Evolutionary conservation across 2,329 filamentous ascomycete genomes (phyloP).

Genomic region (Clarireedia hainanense): DNA sequence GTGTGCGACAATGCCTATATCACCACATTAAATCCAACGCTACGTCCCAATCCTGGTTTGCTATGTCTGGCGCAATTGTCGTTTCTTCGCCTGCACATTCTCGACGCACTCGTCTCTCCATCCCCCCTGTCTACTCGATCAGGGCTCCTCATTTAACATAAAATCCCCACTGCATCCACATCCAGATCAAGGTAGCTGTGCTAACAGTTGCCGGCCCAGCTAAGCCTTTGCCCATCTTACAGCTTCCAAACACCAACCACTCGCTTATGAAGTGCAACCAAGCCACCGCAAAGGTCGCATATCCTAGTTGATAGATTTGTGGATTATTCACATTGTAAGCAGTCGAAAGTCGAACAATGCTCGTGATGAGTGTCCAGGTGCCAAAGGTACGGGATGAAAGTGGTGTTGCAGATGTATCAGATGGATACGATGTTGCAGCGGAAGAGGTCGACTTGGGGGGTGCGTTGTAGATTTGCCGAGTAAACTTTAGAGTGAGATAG

Average conservation of each 20-base stretch:
- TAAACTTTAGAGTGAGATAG: slow-evolving; percentile 72
- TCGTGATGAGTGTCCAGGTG: slow-evolving; percentile 60
- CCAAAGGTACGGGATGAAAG: slow-evolving; percentile 70
- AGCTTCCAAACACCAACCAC: slow-evolving; percentile 70
- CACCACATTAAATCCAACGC: too few relatives aligned
- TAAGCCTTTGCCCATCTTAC: slow-evolving; percentile 53
- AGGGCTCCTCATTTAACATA: slow-evolving; percentile 45
- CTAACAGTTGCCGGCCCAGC: slow-evolving; percentile 47
- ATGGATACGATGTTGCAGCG: slow-evolving; percentile 53
- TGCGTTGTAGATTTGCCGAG: slow-evolving; percentile 71
- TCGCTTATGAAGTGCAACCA: slow-evolving; percentile 56
- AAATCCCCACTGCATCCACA: slow-evolving; percentile 57
- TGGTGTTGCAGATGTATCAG: slow-evolving; percentile 68
- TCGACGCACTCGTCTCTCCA: background rate
- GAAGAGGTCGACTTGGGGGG: slow-evolving; percentile 49
- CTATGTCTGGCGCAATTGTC: too few relatives aligned
- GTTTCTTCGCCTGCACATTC: too few relatives aligned
- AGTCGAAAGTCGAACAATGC: slow-evolving; percentile 55
- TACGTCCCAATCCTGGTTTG: too few relatives aligned
- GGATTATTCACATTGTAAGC: slow-evolving; percentile 58
- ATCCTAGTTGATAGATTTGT: slow-evolving; percentile 52
- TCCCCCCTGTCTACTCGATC: background rate
- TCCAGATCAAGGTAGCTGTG: slow-evolving; percentile 46
- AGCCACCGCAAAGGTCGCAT: slow-evolving; percentile 57
- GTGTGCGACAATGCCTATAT: too few relatives aligned